These are phyloP conservation scores for Fusarium sp. DNA, from an alignment of 2,329 filamentous ascomycete species.

Conservation along the genomic window DNA sequence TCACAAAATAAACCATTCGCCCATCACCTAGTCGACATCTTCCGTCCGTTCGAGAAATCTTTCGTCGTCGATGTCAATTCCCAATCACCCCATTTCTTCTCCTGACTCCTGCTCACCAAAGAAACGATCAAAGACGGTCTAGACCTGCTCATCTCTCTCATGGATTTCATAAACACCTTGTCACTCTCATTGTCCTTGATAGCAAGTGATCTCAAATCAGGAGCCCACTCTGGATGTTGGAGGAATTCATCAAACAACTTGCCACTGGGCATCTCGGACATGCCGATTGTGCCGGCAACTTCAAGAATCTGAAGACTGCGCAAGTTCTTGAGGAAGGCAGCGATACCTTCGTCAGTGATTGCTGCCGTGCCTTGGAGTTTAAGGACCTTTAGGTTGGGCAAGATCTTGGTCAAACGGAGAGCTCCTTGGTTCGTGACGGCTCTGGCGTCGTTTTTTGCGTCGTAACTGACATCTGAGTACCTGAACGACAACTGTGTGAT, in stretches of 20 bases:
- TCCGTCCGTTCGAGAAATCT: constrained; percentile 22
- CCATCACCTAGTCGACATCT: background rate
- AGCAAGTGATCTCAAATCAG: constrained; percentile 14
- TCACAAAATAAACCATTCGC: background rate
- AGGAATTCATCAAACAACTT: constrained; percentile 5
- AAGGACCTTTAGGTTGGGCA: constrained; percentile 15
- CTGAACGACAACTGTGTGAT: constrained; percentile 12
- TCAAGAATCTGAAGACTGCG: background rate
- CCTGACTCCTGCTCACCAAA: background rate
- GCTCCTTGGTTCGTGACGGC: constrained; percentile 11
- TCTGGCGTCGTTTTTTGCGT: constrained; percentile 1
- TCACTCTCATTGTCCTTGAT: background rate
- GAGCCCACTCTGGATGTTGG: constrained; percentile 17
- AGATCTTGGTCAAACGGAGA: constrained; percentile 11
- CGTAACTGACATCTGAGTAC: constrained; percentile 20
- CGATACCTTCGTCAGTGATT: background rate
- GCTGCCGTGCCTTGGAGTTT: constrained; percentile 8
- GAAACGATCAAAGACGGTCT: constrained; percentile 9
- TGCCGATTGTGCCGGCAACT: background rate
- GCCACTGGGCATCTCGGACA: background rate
- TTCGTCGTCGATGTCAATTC: background rate
- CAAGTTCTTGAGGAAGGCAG: background rate
- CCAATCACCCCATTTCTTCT: constrained; percentile 32
- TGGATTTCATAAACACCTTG: constrained; percentile 26
- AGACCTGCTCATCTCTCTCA: constrained; percentile 21